A percentile compares a stretch with the other conserved stretches of the same genome.
These are phyloP conservation scores for Pleoardoris graminearum DNA, from an alignment of 2,329 filamentous ascomycete species.

Conservation along the genomic window DNA sequence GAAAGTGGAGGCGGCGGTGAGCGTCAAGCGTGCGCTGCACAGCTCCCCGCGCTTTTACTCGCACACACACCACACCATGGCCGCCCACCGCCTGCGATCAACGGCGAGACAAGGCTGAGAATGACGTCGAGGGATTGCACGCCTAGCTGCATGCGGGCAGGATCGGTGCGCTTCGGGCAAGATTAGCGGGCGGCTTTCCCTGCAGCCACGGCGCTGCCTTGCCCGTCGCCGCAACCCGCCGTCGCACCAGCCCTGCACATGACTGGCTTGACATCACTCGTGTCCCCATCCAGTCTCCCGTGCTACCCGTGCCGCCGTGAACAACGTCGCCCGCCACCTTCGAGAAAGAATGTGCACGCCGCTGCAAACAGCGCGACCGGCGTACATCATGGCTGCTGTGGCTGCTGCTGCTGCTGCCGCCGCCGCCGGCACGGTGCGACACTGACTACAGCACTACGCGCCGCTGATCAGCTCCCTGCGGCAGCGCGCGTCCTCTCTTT, in stretches of 20 bases:
- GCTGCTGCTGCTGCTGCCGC: constrained; percentile 5
- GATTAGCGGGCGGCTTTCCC: constrained; percentile 6
- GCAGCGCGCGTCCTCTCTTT: constrained; percentile 27
- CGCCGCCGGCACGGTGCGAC: constrained; percentile 6
- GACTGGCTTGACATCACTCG: constrained; percentile 10
- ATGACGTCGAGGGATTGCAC: constrained; percentile 7
- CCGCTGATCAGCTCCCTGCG: constrained; percentile 19
- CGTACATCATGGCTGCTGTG: too few species aligned
- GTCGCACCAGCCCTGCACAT: constrained; percentile 12
- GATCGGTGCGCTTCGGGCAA: background rate
- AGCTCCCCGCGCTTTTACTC: background rate
- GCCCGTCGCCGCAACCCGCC: constrained; percentile 1
- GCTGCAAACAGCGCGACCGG: background rate
- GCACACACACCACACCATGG: background rate
- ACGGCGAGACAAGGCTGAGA: too few species aligned
- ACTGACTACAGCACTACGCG: constrained; percentile 14
- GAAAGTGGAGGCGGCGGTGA: background rate
- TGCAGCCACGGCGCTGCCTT: background rate
- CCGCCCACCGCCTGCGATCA: background rate
- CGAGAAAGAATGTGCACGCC: constrained; percentile 1
- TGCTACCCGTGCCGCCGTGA: constrained; percentile 9
- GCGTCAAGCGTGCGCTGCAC: background rate
- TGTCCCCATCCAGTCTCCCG: constrained; percentile 1
- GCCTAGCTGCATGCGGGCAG: background rate
- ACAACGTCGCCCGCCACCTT: background rate